Conservation (phyloP, 164 flowering plant genomes). For the Chimonanthus praecox region DNA sequence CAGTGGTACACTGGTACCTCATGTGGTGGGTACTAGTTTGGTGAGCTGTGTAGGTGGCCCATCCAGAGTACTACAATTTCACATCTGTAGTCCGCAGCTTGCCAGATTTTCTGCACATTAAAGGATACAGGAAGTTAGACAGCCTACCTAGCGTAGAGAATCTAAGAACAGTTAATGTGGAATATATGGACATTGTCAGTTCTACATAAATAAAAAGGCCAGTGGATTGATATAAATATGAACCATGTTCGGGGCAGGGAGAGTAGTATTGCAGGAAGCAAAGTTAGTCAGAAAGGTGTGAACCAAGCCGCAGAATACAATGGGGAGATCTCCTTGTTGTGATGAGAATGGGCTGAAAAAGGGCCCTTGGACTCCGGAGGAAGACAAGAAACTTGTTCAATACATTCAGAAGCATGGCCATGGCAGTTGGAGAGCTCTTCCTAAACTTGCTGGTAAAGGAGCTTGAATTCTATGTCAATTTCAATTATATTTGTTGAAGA, state of each 20-base stretch:
- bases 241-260: background rate
- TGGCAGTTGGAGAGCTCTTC: constrained; percentile 20
- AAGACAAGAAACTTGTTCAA: constrained; percentile 18
- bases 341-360: constrained; percentile 18
- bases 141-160: too few relatives aligned
- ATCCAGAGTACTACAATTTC: too few relatives aligned
- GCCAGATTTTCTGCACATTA: too few relatives aligned
- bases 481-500: too few relatives aligned
- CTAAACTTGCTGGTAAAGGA: constrained; percentile 18
- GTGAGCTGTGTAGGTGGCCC: too few relatives aligned
- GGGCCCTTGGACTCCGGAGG: constrained; percentile 19
- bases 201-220: background rate
- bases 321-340: constrained; percentile 21
- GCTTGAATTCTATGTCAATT: too few relatives aligned
- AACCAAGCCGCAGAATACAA: background rate
- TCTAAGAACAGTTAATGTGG: too few relatives aligned
- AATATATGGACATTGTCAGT: too few relatives aligned
- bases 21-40: too few relatives aligned
- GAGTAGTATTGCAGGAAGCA: background rate
- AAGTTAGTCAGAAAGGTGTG: background rate
- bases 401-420: constrained; percentile 17
- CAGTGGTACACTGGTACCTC: too few relatives aligned
- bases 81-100: too few relatives aligned
- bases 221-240: background rate
- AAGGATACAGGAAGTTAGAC: too few relatives aligned